These are phyloP conservation scores for Hortiboletus campestris DNA, from an alignment of 768 basidiomycete genomes.

Conservation along the genomic window DNA sequence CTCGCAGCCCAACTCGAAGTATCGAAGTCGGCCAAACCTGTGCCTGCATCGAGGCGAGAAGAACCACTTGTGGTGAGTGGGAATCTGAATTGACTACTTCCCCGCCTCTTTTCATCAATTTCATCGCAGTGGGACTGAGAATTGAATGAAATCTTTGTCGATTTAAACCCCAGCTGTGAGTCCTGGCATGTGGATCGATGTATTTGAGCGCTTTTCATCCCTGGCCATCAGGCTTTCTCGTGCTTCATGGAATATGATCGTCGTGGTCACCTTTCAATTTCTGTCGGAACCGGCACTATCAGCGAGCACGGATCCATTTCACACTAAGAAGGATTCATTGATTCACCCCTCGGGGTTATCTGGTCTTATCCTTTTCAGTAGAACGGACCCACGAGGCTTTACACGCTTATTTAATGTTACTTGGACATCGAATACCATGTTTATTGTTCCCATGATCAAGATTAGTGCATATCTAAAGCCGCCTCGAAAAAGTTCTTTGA, in stretches of 20 bases:
- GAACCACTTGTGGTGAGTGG: constrained; percentile 45
- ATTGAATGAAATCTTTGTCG: constrained; percentile 22
- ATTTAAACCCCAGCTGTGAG: constrained; percentile 23
- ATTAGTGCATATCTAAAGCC: constrained; percentile 16
- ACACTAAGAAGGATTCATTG: constrained; percentile 26
- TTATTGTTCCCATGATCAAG: constrained; percentile 30
- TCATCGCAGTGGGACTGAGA: constrained; percentile 43
- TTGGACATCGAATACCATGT: constrained; percentile 20
- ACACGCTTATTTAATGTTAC: constrained; percentile 35
- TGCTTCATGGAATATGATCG: constrained; percentile 33
- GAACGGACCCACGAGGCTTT: constrained; percentile 28
- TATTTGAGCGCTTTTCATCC: constrained; percentile 20
- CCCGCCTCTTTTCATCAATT: constrained; percentile 29
- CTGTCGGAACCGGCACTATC: constrained; percentile 32
- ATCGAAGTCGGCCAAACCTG: constrained; percentile 35
- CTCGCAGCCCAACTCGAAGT: constrained; percentile 44
- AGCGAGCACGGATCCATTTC: constrained; percentile 23
- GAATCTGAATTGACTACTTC: constrained; percentile 14
- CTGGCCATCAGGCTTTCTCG: constrained; percentile 36
- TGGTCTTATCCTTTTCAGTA: constrained; percentile 16
- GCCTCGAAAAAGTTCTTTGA: constrained; percentile 2
- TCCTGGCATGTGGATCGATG: constrained; percentile 21
- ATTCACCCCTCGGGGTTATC: constrained; percentile 33
- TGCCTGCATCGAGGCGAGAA: constrained; percentile 40
- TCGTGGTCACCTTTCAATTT: constrained; percentile 29